Percentiles rank a stretch among this genome's conserved stretches.
Evolutionary conservation across 2,329 filamentous ascomycete genomes (phyloP).

Genomic region (Teratosphaeria nubilosa): DNA sequence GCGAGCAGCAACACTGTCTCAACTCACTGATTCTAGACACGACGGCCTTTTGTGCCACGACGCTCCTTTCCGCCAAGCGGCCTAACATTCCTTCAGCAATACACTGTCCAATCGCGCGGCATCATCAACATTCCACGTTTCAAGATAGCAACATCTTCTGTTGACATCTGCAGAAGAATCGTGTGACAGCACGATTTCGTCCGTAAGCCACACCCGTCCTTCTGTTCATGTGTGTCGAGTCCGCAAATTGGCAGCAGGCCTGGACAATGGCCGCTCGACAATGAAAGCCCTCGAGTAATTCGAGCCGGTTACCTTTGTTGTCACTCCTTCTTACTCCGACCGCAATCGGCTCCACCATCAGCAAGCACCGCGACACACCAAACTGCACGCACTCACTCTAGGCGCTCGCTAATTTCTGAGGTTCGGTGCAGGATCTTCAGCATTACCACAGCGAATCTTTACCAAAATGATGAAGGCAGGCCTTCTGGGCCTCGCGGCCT

Average conservation of each 20-base stretch:
- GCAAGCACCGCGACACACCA: background rate
- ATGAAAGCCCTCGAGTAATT: background rate
- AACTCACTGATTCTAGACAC: background rate
- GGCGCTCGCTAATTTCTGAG: background rate
- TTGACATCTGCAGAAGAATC: constrained; percentile 1
- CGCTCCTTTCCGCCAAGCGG: background rate
- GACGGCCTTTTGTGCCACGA: background rate
- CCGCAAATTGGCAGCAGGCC: background rate
- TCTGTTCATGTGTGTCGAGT: constrained; percentile 1
- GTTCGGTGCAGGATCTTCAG: background rate
- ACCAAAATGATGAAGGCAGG: constrained; percentile 19
- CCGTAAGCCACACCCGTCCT: constrained; percentile 3
- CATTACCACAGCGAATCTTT: background rate
- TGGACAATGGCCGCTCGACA: background rate
- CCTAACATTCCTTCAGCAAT: background rate
- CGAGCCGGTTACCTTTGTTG: background rate
- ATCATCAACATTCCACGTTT: constrained; percentile 11
- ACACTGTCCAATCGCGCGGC: constrained; percentile 3
- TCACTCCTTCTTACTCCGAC: background rate
- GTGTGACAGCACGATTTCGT: background rate
- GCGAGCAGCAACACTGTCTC: constrained; percentile 1
- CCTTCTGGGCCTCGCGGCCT: constrained; percentile 17
- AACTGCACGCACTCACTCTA: background rate
- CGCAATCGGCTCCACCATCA: background rate
- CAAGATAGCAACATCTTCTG: constrained; percentile 4